Evolutionary conservation across 305 asterid genomes (phyloP).

Genomic region (Fraxinus latifolia): DNA sequence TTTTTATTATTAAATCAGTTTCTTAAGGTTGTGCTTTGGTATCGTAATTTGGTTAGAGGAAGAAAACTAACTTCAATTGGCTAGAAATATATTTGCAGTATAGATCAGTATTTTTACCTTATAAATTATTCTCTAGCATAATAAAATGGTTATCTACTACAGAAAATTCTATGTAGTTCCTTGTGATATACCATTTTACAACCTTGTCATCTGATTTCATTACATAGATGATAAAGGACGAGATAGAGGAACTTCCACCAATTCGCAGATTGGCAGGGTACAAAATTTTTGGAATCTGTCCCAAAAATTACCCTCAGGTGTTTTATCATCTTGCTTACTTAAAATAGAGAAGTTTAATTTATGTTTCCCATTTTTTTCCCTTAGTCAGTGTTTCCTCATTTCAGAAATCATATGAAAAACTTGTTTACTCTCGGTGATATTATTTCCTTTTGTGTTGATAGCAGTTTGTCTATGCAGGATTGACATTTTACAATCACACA

Average conservation of each 20-base stretch:
- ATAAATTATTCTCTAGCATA: neutral
- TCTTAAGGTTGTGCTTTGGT: neutral
- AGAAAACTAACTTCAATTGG: neutral
- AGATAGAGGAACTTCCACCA: conserved; percentile 26
- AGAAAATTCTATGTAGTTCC: neutral
- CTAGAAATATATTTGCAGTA: neutral
- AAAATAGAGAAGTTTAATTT: neutral
- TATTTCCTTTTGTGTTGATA: conserved; percentile 4
- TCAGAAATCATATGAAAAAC: neutral
- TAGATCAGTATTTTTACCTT: neutral
- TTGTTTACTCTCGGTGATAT: conserved; percentile 6
- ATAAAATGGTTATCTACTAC: conserved; percentile 11
- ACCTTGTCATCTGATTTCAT: conserved; percentile 14
- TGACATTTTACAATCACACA: conserved; percentile 51
- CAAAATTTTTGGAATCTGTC: conserved; percentile 28
- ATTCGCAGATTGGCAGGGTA: conserved; percentile 24
- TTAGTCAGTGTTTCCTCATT: conserved; percentile 14
- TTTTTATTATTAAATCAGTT: neutral
- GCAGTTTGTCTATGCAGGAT: conserved; percentile 45
- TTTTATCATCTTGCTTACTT: conserved; percentile 9
- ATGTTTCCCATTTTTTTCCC: conserved; percentile 10
- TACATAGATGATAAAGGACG: conserved; percentile 21
- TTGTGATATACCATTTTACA: conserved; percentile 4
- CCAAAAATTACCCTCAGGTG: conserved; percentile 40
- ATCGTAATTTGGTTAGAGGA: neutral